phyloP scores from a whole-genome alignment of 1,284 basidiomycete species.

The Cystobasidium sp. region DNA sequence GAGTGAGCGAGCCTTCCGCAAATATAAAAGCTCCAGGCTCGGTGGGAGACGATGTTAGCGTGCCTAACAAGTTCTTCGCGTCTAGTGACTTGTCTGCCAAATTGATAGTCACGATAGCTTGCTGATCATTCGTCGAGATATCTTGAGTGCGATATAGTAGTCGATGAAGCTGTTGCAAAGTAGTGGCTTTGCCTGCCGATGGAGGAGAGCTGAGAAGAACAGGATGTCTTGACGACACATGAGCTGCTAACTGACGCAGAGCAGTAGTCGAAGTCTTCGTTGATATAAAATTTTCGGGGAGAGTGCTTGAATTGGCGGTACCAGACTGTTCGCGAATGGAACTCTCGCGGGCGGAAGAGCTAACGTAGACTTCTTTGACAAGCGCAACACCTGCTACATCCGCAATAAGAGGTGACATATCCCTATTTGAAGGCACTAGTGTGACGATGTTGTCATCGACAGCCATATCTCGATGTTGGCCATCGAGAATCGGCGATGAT shows the following conservation, averaged over 20 bases:
- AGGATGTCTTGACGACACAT: slow-evolving; percentile 72
- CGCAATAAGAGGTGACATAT: slow-evolving; percentile 3
- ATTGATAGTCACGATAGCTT: slow-evolving; percentile 75
- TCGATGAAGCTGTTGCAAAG: slow-evolving; percentile 76
- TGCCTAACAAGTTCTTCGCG: slow-evolving; percentile 89
- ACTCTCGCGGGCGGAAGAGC: neutral
- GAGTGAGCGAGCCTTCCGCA: slow-evolving; percentile 91
- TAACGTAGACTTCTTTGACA: slow-evolving; percentile 3
- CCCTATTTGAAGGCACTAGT: neutral
- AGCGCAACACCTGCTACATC: slow-evolving; percentile 5
- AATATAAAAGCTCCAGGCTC: slow-evolving; percentile 91
- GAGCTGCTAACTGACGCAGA: slow-evolving; percentile 69
- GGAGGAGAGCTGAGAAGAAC: slow-evolving; percentile 83
- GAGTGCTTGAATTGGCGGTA: neutral
- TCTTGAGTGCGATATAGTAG: slow-evolving; percentile 62
- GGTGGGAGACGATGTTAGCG: slow-evolving; percentile 85
- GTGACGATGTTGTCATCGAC: neutral
- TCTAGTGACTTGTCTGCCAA: slow-evolving; percentile 94
- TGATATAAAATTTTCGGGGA: slow-evolving; percentile 63
- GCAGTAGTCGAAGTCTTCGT: slow-evolving; percentile 69
- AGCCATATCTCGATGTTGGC: neutral
- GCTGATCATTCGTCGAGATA: slow-evolving; percentile 61
- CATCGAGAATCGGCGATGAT: no score
- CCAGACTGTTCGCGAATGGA: neutral
- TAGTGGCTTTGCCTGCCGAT: slow-evolving; percentile 85